Conservation (phyloP, 176 grass and related monocot species). For the Pontederia paniculata region DNA sequence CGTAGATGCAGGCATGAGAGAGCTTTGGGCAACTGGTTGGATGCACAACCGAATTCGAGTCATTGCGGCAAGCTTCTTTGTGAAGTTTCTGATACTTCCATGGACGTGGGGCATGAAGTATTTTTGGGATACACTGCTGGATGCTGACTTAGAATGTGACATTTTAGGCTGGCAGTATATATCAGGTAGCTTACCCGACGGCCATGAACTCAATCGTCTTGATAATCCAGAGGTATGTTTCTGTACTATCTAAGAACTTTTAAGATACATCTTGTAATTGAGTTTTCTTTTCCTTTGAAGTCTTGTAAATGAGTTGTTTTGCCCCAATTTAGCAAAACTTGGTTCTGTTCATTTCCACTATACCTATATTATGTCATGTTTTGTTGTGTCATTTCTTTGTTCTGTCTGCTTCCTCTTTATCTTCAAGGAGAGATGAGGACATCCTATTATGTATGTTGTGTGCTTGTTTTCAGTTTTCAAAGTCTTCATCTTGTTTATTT, state of each 20-base stretch:
- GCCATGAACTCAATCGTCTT: conserved; percentile 68
- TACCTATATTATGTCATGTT: too few species aligned
- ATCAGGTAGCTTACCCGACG: conserved; percentile 81
- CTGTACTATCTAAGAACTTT: conserved; percentile 7
- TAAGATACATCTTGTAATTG: background rate
- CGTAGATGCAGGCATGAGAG: conserved; percentile 97
- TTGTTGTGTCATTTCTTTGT: too few species aligned
- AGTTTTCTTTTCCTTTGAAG: background rate
- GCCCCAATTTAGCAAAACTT: background rate
- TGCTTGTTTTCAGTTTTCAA: too few species aligned
- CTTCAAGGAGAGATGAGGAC: too few species aligned
- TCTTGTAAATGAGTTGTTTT: background rate
- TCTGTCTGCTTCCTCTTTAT: too few species aligned
- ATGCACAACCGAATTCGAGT: conserved; percentile 79
- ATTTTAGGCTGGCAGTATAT: conserved; percentile 97
- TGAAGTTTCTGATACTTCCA: conserved; percentile 70
- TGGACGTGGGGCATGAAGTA: conserved; percentile 98
- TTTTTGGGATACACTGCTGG: conserved; percentile 93
- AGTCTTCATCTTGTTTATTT: too few species aligned
- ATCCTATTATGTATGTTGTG: too few species aligned
- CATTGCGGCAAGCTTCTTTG: conserved; percentile 72
- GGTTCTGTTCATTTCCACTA: too few species aligned
- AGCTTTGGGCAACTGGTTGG: conserved; percentile 96
- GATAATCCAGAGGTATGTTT: conserved; percentile 75
- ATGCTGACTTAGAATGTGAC: conserved; percentile 86